Conservation (phyloP, 164 flowering plant species). For the Aristolochia contorta region DNA sequence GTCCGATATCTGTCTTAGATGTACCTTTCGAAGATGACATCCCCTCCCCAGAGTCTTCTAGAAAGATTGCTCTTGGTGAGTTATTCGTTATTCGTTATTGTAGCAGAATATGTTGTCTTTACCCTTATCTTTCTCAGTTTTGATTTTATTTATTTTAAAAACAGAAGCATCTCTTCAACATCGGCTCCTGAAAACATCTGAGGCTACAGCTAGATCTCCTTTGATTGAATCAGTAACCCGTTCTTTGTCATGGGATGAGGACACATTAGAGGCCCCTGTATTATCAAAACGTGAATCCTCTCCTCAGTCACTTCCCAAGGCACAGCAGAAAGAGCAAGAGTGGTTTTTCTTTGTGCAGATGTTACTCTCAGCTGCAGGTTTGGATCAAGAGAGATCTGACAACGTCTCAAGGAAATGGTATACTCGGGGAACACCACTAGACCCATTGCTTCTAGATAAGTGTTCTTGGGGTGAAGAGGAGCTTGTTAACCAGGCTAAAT, state of each 20-base stretch:
- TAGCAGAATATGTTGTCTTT: not conserved
- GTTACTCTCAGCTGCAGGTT: conserved; percentile 46
- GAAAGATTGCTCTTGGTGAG: not conserved
- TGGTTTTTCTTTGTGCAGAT: conserved; percentile 40
- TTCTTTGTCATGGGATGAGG: conserved; percentile 64
- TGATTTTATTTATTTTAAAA: not conserved
- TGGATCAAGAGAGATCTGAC: conserved; percentile 27
- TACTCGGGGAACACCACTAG: conserved; percentile 63
- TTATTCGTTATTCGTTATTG: not conserved
- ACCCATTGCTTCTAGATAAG: conserved; percentile 58
- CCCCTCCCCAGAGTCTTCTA: conserved; percentile 7
- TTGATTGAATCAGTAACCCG: conserved; percentile 73
- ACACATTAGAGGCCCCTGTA: conserved; percentile 25
- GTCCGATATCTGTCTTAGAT: conserved; percentile 40
- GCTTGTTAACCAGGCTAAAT: conserved; percentile 37
- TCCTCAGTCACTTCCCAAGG: conserved; percentile 13
- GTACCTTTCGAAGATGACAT: conserved; percentile 50
- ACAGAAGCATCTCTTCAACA: conserved; percentile 25
- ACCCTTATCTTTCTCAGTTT: not conserved
- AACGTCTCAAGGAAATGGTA: conserved; percentile 44
- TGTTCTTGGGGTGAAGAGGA: conserved; percentile 29
- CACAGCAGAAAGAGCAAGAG: conserved; percentile 37
- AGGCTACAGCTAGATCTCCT: conserved; percentile 70
- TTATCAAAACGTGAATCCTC: conserved; percentile 20
- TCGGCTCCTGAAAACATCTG: conserved; percentile 24